phyloP scores from a whole-genome alignment of 2,329 filamentous ascomycete genomes.

The Trichophyton mentagrophytes region DNA sequence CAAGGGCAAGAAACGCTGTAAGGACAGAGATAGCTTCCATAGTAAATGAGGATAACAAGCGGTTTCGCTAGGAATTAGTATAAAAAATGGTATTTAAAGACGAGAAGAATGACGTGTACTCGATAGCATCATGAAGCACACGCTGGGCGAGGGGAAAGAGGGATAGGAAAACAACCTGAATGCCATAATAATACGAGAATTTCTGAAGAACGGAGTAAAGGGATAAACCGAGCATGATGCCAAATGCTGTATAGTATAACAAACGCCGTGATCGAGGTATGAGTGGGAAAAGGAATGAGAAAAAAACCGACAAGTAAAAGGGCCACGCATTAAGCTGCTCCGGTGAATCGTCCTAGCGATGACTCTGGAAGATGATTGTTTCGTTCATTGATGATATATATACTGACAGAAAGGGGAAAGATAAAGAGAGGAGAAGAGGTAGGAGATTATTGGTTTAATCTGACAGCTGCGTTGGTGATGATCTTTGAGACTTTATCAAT shows the following conservation, averaged over 20 bases:
- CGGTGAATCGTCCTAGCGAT: neutral
- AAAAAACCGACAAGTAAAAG: neutral
- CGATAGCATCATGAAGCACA: neutral
- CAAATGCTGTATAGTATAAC: neutral
- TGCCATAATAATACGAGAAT: constrained; percentile 4
- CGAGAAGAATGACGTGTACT: neutral
- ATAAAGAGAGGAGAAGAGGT: neutral
- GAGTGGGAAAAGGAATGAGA: neutral
- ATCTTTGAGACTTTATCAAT: constrained; percentile 60
- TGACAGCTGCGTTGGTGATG: constrained; percentile 48
- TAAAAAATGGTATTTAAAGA: neutral
- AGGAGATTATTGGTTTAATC: constrained; percentile 25
- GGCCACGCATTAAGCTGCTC: neutral
- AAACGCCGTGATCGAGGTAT: neutral
- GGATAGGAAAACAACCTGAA: neutral
- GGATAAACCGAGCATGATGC: neutral
- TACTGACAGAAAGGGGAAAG: neutral
- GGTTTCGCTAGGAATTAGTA: neutral
- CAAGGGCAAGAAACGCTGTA: neutral
- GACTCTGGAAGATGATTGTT: neutral
- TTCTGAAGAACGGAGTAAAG: neutral
- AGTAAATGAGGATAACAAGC: neutral
- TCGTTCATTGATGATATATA: neutral
- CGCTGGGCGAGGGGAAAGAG: neutral
- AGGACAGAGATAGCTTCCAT: neutral